A percentile compares a stretch with the other conserved stretches of the same genome.
These are phyloP conservation scores for Daldinia eschscholtzii DNA, from an alignment of 2,329 filamentous ascomycete species.

Conservation along the genomic window DNA sequence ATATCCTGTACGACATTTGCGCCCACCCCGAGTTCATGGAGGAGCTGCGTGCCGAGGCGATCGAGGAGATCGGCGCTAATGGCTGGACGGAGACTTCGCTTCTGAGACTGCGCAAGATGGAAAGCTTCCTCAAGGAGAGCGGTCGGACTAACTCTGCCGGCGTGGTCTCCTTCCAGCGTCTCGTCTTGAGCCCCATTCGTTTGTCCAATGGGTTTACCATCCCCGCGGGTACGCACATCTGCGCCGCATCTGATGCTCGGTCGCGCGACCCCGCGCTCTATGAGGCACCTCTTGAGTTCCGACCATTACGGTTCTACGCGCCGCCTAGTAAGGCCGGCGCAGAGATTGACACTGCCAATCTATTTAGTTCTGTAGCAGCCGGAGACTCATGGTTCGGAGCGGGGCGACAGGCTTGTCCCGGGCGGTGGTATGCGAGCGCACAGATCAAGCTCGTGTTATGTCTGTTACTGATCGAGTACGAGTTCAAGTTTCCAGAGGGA, in stretches of 20 bases:
- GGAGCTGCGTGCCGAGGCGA: background rate
- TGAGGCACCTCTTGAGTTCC: background rate
- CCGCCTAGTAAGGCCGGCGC: background rate
- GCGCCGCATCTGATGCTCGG: conserved; percentile 1
- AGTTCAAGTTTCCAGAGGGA: background rate
- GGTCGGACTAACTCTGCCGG: background rate
- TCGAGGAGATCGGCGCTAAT: background rate
- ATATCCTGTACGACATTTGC: conserved; percentile 5
- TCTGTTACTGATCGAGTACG: background rate
- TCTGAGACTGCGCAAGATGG: conserved; percentile 3
- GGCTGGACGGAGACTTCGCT: conserved; percentile 6
- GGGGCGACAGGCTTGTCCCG: conserved; percentile 5
- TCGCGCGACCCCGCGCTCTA: conserved; percentile 3
- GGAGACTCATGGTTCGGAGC: conserved; percentile 8
- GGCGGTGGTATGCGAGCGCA: conserved; percentile 6
- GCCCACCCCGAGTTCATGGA: conserved; percentile 1
- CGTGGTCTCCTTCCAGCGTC: background rate
- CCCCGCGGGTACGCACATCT: background rate
- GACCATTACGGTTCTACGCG: background rate
- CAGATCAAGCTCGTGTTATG: conserved; percentile 4
- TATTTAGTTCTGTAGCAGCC: background rate
- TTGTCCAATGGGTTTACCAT: conserved; percentile 1
- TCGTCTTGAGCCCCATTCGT: background rate
- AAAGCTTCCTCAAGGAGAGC: conserved; percentile 1
- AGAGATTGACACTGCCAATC: background rate